Conservation (phyloP, 1,139 yeast species). For the Zygoascus meyerae region DNA sequence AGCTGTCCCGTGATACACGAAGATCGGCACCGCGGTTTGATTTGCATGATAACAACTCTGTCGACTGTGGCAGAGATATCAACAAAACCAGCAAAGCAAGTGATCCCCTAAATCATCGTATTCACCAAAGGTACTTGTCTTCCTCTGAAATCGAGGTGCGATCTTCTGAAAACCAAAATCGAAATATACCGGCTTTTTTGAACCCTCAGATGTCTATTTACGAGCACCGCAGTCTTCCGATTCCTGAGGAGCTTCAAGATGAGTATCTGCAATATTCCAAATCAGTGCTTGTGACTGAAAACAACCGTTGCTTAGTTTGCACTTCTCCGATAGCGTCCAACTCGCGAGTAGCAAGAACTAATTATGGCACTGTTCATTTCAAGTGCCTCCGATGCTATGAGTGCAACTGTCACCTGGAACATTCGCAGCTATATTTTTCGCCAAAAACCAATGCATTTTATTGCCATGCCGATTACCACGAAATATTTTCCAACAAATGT, state of each 20-base stretch:
- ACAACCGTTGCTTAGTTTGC: slow-evolving; percentile 19
- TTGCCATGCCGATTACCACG: slow-evolving; percentile 35
- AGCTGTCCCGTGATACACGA: background rate
- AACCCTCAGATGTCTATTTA: no score
- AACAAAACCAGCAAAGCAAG: no score
- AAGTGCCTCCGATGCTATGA: slow-evolving; percentile 30
- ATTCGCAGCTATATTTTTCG: slow-evolving; percentile 29
- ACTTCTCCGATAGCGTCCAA: slow-evolving; percentile 20
- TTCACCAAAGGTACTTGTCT: no score
- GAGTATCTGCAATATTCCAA: no score
- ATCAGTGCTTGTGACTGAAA: slow-evolving; percentile 3
- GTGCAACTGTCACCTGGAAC: slow-evolving; percentile 30
- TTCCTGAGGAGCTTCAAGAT: no score
- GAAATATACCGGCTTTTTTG: no score
- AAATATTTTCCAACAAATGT: slow-evolving; percentile 31
- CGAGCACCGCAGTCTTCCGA: no score
- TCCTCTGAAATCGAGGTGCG: no score
- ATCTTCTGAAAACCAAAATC: no score
- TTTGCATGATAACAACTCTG: background rate
- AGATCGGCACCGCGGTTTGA: background rate
- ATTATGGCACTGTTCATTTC: slow-evolving; percentile 27
- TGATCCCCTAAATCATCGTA: no score
- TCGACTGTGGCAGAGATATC: no score
- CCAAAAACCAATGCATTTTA: slow-evolving; percentile 21
- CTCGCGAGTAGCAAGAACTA: slow-evolving; percentile 24